Conservation (phyloP, 2,329 filamentous ascomycete species). For the Stromatinia cepivora region DNA sequence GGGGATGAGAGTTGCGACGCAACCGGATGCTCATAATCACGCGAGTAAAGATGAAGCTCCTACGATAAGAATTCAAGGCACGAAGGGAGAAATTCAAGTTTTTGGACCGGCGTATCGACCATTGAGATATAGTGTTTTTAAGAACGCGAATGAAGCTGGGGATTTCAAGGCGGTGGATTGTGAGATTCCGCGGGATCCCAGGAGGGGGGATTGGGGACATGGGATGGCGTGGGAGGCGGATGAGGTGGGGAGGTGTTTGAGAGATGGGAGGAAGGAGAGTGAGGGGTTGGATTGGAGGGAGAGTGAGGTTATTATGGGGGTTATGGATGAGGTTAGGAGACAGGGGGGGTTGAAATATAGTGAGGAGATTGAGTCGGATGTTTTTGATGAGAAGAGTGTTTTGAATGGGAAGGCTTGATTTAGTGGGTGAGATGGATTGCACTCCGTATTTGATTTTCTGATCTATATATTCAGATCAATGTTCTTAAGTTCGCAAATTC, state of each 20-base stretch:
- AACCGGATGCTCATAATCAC: slow-evolving; percentile 49
- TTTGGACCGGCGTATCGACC: slow-evolving; percentile 60
- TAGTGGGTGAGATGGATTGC: neutral
- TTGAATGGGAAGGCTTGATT: slow-evolving; percentile 47
- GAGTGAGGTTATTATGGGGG: slow-evolving; percentile 63
- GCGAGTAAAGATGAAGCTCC: slow-evolving; percentile 53
- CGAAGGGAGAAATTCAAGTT: slow-evolving; percentile 66
- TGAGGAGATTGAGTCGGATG: slow-evolving; percentile 62
- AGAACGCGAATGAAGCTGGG: slow-evolving; percentile 33
- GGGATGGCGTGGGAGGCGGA: slow-evolving; percentile 74
- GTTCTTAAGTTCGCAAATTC: neutral
- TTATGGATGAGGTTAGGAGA: slow-evolving; percentile 48
- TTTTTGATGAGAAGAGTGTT: slow-evolving; percentile 61
- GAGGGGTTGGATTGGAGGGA: slow-evolving; percentile 59
- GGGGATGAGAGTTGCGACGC: slow-evolving; percentile 49
- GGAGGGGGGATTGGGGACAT: slow-evolving; percentile 48
- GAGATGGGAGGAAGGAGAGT: slow-evolving; percentile 64
- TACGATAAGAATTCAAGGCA: slow-evolving; percentile 62
- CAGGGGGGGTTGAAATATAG: slow-evolving; percentile 60
- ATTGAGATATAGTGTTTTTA: slow-evolving; percentile 52
- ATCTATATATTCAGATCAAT: neutral
- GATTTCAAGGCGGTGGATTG: slow-evolving; percentile 40
- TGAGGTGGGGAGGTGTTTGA: slow-evolving; percentile 62
- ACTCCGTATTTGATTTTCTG: too few relatives aligned
- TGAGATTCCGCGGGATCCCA: slow-evolving; percentile 47